These are phyloP conservation scores for Achaetomium macrosporum DNA, from an alignment of 2,329 filamentous ascomycete species.

Conservation along the genomic window DNA sequence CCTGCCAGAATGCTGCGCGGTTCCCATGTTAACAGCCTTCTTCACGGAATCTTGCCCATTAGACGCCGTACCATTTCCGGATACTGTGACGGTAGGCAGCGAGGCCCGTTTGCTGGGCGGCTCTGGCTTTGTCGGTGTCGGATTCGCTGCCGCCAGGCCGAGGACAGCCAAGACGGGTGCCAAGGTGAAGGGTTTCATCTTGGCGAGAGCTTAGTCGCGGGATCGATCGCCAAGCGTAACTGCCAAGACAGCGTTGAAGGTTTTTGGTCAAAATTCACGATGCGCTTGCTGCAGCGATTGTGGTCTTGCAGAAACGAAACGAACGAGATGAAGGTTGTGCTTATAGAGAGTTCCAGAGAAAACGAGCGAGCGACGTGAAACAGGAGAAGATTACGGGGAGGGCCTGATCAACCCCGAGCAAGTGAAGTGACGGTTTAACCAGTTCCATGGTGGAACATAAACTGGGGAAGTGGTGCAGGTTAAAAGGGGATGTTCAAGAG, in stretches of 20 bases:
- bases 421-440: neutral
- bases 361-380: conserved; percentile 6
- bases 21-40: conserved; percentile 15
- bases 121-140: conserved; percentile 44
- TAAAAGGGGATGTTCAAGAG: neutral
- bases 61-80: conserved; percentile 48
- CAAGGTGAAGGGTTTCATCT: conserved; percentile 28
- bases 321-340: neutral
- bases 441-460: conserved; percentile 11
- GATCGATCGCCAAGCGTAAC: conserved; percentile 11
- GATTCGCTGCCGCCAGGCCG: conserved; percentile 38
- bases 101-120: conserved; percentile 45
- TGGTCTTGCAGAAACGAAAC: neutral
- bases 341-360: neutral
- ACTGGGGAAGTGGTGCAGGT: neutral
- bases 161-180: conserved; percentile 43
- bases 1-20: conserved; percentile 48
- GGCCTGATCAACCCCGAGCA: neutral
- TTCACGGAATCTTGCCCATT: neutral
- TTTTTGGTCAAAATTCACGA: neutral
- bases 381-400: conserved; percentile 8
- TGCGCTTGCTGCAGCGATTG: neutral
- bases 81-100: conserved; percentile 46
- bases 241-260: conserved; percentile 2
- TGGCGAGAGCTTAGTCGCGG: neutral